Percentiles rank a stretch among this genome's conserved stretches.
phyloP scores from a whole-genome alignment of 805 yeast genomes.

The Starmerella vaccinii region DNA sequence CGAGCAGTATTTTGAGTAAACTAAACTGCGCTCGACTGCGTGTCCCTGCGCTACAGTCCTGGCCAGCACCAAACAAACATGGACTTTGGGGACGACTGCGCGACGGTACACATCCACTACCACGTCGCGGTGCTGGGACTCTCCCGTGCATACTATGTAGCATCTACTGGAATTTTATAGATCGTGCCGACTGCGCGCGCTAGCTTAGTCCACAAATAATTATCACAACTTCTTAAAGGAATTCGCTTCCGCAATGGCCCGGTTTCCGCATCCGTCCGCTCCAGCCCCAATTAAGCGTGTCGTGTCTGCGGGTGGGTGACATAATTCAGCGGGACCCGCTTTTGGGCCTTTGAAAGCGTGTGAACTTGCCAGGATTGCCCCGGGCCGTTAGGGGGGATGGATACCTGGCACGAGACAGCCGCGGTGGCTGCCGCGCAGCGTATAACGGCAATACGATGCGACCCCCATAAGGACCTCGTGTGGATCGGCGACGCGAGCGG shows the following conservation, averaged over 20 bases:
- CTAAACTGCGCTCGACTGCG: too few relatives aligned
- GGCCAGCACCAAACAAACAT: too few relatives aligned
- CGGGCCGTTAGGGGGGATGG: constrained; percentile 17
- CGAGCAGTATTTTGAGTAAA: constrained; percentile 33
- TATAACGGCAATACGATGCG: constrained; percentile 33
- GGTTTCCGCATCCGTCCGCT: too few relatives aligned
- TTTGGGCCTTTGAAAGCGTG: neutral
- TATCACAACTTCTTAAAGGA: too few relatives aligned
- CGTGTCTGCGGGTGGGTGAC: constrained; percentile 4
- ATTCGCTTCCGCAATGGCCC: neutral
- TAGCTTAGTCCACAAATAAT: too few relatives aligned
- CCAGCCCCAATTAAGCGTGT: neutral
- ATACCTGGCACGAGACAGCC: constrained; percentile 25
- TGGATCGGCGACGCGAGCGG: constrained; percentile 69
- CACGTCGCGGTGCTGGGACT: too few relatives aligned
- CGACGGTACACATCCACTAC: too few relatives aligned
- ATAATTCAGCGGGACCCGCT: neutral
- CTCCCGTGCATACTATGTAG: too few relatives aligned
- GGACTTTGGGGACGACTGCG: too few relatives aligned
- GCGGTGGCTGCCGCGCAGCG: constrained; percentile 26
- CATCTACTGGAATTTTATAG: too few relatives aligned
- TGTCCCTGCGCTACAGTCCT: too few relatives aligned
- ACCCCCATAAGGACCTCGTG: constrained; percentile 42
- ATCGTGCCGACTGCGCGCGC: too few relatives aligned
- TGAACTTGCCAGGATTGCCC: neutral